Conservation (phyloP, 768 basidiomycete species). For the Mycena polygramma region DNA sequence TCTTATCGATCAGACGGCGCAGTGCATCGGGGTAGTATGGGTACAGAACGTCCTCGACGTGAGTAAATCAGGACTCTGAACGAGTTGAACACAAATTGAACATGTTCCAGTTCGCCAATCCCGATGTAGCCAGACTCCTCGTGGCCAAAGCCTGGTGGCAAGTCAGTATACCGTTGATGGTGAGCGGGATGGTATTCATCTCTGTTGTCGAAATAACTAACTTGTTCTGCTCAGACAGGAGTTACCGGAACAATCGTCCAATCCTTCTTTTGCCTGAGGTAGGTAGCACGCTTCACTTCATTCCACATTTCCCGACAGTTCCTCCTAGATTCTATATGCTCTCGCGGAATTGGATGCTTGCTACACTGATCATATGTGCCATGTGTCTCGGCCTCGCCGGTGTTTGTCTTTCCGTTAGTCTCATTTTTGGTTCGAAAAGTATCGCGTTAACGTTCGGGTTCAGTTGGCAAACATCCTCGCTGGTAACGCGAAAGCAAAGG, state of each 20-base stretch:
- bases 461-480: conserved; percentile 26
- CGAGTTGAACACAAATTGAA: background rate
- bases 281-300: background rate
- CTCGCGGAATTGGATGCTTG: conserved; percentile 26
- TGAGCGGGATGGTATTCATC: background rate
- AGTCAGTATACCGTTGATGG: conserved; percentile 29
- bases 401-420: conserved; percentile 27
- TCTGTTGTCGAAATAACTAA: background rate
- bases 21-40: conserved; percentile 25
- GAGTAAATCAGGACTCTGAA: background rate
- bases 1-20: conserved; percentile 18
- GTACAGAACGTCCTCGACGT: conserved; percentile 29
- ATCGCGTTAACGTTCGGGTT: background rate
- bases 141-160: conserved; percentile 29
- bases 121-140: conserved; percentile 21
- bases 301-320: background rate
- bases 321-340: conserved; percentile 28
- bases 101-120: conserved; percentile 1
- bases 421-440: background rate
- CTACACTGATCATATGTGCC: conserved; percentile 13
- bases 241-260: conserved; percentile 23
- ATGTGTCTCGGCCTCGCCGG: conserved; percentile 29
- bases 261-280: conserved; percentile 31
- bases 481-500: conserved; percentile 19
- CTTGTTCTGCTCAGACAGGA: conserved; percentile 12